phyloP scores from a whole-genome alignment of 495 filamentous ascomycete genomes.

The Penicillium angulare region DNA sequence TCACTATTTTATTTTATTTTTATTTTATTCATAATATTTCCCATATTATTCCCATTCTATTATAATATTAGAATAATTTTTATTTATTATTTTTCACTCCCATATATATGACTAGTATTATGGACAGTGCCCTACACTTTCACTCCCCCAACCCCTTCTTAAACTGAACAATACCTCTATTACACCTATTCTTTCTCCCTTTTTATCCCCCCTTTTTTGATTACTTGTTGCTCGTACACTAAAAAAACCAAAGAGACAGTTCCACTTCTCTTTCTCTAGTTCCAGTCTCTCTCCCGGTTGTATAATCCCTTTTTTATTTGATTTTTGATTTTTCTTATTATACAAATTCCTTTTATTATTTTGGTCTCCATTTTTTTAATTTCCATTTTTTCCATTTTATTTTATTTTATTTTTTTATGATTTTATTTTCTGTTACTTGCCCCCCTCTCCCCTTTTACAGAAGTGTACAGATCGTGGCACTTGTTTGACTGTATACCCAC shows the following conservation, averaged over 20 bases:
- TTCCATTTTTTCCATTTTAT: constrained; percentile 12
- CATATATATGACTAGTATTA: too few species aligned
- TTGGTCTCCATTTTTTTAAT: background rate
- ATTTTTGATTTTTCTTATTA: background rate
- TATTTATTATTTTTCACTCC: too few species aligned
- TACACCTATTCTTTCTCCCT: too few species aligned
- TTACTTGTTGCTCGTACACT: too few species aligned
- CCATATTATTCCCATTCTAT: too few species aligned
- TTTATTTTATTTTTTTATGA: constrained; percentile 6
- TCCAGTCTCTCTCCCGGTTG: background rate
- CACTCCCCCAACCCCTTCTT: too few species aligned
- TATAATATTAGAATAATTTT: too few species aligned
- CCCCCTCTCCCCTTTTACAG: constrained; percentile 11
- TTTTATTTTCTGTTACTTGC: background rate
- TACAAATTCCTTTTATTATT: background rate
- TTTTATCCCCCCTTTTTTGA: too few species aligned
- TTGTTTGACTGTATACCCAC: constrained; percentile 27
- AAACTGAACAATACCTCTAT: too few species aligned
- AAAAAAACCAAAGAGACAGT: too few species aligned
- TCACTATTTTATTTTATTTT: background rate
- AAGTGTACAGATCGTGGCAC: constrained; percentile 19
- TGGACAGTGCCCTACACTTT: too few species aligned
- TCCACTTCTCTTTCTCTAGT: background rate
- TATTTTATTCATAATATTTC: background rate
- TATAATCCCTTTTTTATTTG: background rate